phyloP scores from a whole-genome alignment of 2,329 filamentous ascomycete genomes.

The Cordyceps cicadae region DNA sequence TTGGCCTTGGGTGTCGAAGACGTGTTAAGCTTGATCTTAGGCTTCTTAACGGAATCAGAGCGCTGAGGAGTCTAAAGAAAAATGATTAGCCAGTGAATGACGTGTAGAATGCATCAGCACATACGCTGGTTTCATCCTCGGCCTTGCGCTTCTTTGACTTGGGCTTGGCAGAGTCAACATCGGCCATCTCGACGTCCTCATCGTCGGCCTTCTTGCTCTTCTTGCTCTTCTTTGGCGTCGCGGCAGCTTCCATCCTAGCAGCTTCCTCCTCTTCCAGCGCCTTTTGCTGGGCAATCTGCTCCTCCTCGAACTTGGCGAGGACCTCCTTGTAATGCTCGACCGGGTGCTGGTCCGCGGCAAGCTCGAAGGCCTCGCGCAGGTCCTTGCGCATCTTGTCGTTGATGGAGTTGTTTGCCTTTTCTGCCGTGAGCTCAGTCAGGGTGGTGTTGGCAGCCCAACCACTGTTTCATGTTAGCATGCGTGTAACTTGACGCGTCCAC shows the following conservation, averaged over 20 bases:
- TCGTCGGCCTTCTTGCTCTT: slow-evolving; percentile 34
- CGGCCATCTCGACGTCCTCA: slow-evolving; percentile 54
- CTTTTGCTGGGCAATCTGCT: slow-evolving; percentile 48
- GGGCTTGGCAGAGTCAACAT: slow-evolving; percentile 60
- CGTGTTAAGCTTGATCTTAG: slow-evolving; percentile 56
- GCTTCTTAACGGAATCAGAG: slow-evolving; percentile 57
- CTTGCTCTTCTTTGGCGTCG: slow-evolving; percentile 17
- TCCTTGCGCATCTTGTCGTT: slow-evolving; percentile 75
- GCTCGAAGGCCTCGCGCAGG: slow-evolving; percentile 67
- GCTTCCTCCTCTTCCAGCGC: slow-evolving; percentile 34
- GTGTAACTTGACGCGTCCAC: neutral
- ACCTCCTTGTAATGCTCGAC: slow-evolving; percentile 78
- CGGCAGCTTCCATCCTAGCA: slow-evolving; percentile 36
- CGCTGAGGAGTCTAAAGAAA: slow-evolving; percentile 44
- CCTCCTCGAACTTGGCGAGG: slow-evolving; percentile 61
- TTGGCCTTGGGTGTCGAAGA: slow-evolving; percentile 65
- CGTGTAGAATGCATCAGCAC: slow-evolving; percentile 13
- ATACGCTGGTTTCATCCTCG: slow-evolving; percentile 57
- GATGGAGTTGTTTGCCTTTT: slow-evolving; percentile 59
- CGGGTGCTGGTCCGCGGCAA: slow-evolving; percentile 71
- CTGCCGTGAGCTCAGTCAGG: slow-evolving; percentile 66
- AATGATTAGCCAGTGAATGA: neutral
- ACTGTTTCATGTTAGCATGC: slow-evolving; percentile 38
- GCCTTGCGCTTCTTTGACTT: slow-evolving; percentile 73
- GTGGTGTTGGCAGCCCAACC: slow-evolving; percentile 86